These are phyloP conservation scores for Ilyonectria mors-panacis DNA, from an alignment of 2,329 filamentous ascomycete genomes.

Conservation along the genomic window DNA sequence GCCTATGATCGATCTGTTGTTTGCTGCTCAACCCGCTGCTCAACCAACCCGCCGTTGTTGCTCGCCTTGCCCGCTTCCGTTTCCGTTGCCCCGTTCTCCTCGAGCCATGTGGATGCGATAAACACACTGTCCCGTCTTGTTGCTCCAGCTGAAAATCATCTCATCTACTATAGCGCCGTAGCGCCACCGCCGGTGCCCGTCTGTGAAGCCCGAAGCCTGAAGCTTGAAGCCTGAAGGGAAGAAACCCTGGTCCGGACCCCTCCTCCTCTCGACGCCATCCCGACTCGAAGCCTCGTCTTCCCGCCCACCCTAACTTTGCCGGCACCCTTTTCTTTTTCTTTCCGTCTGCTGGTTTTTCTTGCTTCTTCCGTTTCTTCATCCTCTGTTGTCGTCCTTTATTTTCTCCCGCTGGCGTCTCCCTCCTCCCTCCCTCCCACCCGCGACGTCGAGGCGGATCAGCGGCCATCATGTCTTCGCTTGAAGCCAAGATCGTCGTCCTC, in stretches of 20 bases:
- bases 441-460: conserved; percentile 28
- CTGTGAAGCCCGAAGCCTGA: background rate
- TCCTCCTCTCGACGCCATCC: conserved; percentile 21
- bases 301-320: conserved; percentile 23
- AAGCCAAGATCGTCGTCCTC: conserved; percentile 86
- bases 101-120: conserved; percentile 28
- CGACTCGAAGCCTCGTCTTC: conserved; percentile 28
- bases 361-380: conserved; percentile 6
- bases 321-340: conserved; percentile 23
- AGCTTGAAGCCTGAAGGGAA: conserved; percentile 4
- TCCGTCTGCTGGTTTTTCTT: conserved; percentile 22
- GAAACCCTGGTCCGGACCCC: conserved; percentile 22
- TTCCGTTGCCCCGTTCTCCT: conserved; percentile 3
- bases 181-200: background rate
- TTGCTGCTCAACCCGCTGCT: conserved; percentile 17
- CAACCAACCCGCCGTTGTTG: conserved; percentile 9
- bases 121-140: conserved; percentile 8
- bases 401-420: conserved; percentile 19
- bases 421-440: conserved; percentile 21
- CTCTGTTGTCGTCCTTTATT: conserved; percentile 11
- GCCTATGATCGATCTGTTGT: conserved; percentile 3
- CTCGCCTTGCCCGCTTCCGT: background rate
- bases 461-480: conserved; percentile 71
- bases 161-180: background rate
- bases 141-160: background rate